Conservation (phyloP, 345 rosid genomes). For the Excoecaria cochinchinensis region DNA sequence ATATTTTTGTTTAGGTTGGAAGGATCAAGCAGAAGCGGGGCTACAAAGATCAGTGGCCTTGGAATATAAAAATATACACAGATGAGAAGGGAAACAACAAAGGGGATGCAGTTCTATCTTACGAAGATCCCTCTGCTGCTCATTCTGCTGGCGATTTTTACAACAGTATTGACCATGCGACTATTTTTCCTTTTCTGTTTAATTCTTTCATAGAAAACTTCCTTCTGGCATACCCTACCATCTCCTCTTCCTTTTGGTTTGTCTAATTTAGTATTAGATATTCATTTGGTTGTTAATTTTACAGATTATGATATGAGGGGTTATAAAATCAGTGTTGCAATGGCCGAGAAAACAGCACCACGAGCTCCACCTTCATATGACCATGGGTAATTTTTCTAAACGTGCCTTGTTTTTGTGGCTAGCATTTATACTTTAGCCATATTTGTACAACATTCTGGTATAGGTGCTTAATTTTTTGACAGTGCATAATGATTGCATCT, state of each 20-base stretch:
- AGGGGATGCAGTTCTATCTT: conserved; percentile 87
- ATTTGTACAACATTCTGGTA: neutral
- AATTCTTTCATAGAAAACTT: neutral
- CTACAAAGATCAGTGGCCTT: conserved; percentile 97
- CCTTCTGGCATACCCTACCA: neutral
- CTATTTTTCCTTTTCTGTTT: conserved; percentile 7
- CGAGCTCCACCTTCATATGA: conserved; percentile 49
- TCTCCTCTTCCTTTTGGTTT: neutral
- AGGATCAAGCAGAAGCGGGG: conserved; percentile 98
- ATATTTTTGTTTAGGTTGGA: conserved; percentile 60
- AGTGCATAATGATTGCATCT: neutral
- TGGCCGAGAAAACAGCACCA: conserved; percentile 95
- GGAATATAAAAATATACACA: conserved; percentile 88
- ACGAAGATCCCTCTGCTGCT: conserved; percentile 96
- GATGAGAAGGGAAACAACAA: conserved; percentile 89
- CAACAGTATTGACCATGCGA: conserved; percentile 47
- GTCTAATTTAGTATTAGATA: neutral
- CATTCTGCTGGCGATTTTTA: conserved; percentile 92
- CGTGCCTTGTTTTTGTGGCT: neutral
- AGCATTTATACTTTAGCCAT: neutral
- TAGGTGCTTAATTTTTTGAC: neutral
- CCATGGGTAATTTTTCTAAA: conserved; percentile 50
- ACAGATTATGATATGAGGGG: conserved; percentile 89
- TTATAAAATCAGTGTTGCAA: conserved; percentile 66
- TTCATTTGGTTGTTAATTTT: conserved; percentile 1